phyloP scores from a whole-genome alignment of 2,329 filamentous ascomycete genomes.

The Periconia digitata region DNA sequence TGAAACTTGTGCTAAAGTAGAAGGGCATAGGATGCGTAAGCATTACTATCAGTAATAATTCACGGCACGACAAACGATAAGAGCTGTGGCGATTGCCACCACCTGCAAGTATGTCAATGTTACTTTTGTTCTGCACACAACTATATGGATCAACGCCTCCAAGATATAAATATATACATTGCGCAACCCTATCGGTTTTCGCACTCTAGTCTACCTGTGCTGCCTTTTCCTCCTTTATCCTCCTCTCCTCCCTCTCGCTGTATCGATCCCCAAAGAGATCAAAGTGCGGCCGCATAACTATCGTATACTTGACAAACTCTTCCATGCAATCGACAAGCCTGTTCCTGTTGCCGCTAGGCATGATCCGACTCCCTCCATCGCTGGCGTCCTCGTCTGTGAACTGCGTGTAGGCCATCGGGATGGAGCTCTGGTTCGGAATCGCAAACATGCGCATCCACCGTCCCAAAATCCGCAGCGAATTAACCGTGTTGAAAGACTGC shows the following conservation, averaged over 20 bases:
- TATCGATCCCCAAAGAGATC: constrained; percentile 63
- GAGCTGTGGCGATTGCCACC: too few species aligned
- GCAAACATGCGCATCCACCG: constrained; percentile 72
- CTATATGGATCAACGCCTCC: too few species aligned
- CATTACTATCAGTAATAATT: too few species aligned
- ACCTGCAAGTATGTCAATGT: too few species aligned
- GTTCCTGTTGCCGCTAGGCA: constrained; percentile 60
- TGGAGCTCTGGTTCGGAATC: constrained; percentile 66
- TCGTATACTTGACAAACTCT: constrained; percentile 69
- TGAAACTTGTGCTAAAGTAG: too few species aligned
- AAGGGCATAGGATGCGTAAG: too few species aligned
- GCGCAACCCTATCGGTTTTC: too few species aligned
- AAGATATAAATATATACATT: too few species aligned
- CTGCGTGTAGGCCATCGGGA: constrained; percentile 65
- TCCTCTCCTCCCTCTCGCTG: constrained; percentile 58
- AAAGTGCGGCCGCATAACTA: constrained; percentile 64
- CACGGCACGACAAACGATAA: too few species aligned
- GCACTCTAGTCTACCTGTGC: too few species aligned
- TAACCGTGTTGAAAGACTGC: constrained; percentile 69
- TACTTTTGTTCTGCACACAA: too few species aligned
- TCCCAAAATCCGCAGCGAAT: constrained; percentile 64
- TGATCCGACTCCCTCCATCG: constrained; percentile 53
- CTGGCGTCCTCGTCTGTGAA: constrained; percentile 55
- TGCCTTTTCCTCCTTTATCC: neutral
- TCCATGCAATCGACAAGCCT: constrained; percentile 68